A percentile compares a stretch with the other conserved stretches of the same genome.
These are phyloP conservation scores for Magnaporthiopsis poae DNA, from an alignment of 2,329 filamentous ascomycete genomes.

Conservation along the genomic window DNA sequence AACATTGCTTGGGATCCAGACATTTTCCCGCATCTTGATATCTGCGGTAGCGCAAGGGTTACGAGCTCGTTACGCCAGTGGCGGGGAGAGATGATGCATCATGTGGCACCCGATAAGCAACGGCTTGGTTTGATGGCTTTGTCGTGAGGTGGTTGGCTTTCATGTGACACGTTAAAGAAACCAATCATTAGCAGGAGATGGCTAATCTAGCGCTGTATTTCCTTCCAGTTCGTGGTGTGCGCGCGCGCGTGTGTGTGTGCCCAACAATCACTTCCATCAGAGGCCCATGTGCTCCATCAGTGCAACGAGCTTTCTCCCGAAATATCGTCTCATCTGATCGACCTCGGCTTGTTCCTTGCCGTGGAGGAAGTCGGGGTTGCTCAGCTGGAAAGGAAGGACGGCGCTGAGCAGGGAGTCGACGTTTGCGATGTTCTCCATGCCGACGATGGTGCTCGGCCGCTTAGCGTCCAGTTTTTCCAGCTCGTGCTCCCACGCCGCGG, in stretches of 20 bases:
- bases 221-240: too few species aligned
- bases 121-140: not conserved
- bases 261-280: too few species aligned
- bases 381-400: conserved; percentile 1
- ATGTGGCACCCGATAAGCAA: not conserved
- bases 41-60: not conserved
- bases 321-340: too few species aligned
- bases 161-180: not conserved
- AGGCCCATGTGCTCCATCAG: too few species aligned
- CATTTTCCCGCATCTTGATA: not conserved
- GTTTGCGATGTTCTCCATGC: conserved; percentile 8
- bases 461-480: not conserved
- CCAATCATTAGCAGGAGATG: not conserved
- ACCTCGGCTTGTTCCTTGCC: too few species aligned
- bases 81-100: not conserved
- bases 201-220: not conserved
- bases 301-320: too few species aligned
- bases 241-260: not conserved
- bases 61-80: not conserved
- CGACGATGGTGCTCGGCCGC: not conserved
- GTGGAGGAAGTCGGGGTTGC: not conserved
- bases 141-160: not conserved
- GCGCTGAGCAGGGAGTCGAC: conserved; percentile 9
- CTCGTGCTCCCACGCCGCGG: conserved; percentile 15
- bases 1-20: not conserved